phyloP scores from a whole-genome alignment of 2,329 filamentous ascomycete genomes.

The Colletotrichum aenigma region DNA sequence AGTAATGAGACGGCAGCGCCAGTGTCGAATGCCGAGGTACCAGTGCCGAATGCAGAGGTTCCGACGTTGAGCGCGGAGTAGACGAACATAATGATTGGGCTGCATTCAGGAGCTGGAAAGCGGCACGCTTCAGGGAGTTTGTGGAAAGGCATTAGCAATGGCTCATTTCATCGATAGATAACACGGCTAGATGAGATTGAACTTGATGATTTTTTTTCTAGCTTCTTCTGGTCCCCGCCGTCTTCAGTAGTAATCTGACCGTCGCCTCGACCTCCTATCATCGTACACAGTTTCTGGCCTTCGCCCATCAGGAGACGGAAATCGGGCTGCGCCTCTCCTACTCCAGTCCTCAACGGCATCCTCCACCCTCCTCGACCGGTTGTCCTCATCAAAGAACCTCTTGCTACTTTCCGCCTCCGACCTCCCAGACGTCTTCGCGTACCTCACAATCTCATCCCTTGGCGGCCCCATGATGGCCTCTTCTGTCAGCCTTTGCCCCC shows the following conservation, averaged over 20 bases:
- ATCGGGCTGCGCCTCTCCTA: not conserved
- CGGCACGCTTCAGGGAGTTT: not conserved
- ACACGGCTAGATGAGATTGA: not conserved
- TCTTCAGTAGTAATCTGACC: not conserved
- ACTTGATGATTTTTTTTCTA: not conserved
- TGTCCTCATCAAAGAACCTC: not conserved
- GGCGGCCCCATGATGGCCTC: not conserved
- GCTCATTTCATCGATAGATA: not conserved
- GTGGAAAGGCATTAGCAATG: not conserved
- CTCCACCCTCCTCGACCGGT: not conserved
- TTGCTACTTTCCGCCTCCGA: not conserved
- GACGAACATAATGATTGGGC: not conserved
- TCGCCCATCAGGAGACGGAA: not conserved
- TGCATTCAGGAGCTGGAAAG: not conserved
- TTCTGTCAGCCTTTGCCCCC: not conserved
- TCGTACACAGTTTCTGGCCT: not conserved
- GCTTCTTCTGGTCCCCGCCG: not conserved
- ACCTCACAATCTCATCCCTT: slow-evolving; percentile 11
- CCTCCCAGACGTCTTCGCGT: not conserved
- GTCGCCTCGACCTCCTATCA: not conserved
- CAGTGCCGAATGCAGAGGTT: not conserved
- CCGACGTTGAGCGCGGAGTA: slow-evolving; percentile 11
- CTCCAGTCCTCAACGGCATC: slow-evolving; percentile 8
- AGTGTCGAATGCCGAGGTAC: not conserved
- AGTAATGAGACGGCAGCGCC: not conserved